A percentile compares a stretch with the other conserved stretches of the same genome.
These are phyloP conservation scores for Coemansia javaensis DNA, from an alignment of 192 early-diverging fungal species.

Conservation along the genomic window DNA sequence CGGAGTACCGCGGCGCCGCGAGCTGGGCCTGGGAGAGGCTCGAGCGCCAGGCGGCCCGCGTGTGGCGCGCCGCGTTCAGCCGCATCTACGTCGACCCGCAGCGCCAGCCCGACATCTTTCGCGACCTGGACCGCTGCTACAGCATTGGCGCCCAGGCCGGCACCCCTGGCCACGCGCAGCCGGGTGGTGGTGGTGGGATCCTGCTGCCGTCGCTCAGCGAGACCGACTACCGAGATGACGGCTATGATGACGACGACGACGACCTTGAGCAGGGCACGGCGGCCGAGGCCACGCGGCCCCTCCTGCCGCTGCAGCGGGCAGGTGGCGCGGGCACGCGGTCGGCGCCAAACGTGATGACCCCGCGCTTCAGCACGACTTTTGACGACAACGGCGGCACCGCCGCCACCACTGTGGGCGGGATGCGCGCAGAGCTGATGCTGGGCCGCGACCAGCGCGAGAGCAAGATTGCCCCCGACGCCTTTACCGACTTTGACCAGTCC, in stretches of 20 bases:
- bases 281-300: no score
- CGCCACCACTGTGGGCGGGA: neutral
- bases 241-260: conserved; percentile 1
- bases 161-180: no score
- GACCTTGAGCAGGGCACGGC: no score
- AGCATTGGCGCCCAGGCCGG: conserved; percentile 18
- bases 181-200: neutral
- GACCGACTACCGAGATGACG: conserved; percentile 3
- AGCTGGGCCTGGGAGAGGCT: conserved; percentile 9
- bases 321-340: neutral
- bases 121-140: conserved; percentile 35
- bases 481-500: conserved; percentile 70
- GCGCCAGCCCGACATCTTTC: conserved; percentile 15
- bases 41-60: neutral
- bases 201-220: neutral
- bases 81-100: conserved; percentile 47
- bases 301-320: neutral
- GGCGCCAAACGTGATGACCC: conserved; percentile 1
- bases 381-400: conserved; percentile 7
- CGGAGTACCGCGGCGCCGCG: conserved; percentile 10
- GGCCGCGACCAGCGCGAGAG: conserved; percentile 60
- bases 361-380: conserved; percentile 39
- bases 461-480: conserved; percentile 56
- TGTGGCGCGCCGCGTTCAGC: conserved; percentile 23
- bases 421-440: conserved; percentile 42